These are phyloP conservation scores for cucumber (Cucumis sativus) DNA, from an alignment of 306 rosid species.

Conservation along the genomic window Cucumber_9930_V3 NC_026660.2:5007001-5007500, in stretches of 20 bases:
- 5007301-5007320: background rate
- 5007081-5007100: background rate
- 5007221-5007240: background rate
- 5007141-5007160: slow-evolving; percentile 1
- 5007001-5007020: slow-evolving; percentile 14
- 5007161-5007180: background rate
- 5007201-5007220: background rate
- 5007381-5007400: background rate
- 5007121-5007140: slow-evolving; percentile 4
- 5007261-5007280: background rate
- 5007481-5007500: background rate
- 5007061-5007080: background rate
- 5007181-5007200: background rate
- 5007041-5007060: background rate
- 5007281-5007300: background rate
- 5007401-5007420: slow-evolving; percentile 1
- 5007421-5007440: background rate
- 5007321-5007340: background rate
- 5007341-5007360: background rate
- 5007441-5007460: background rate
- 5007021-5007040: background rate
- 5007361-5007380: background rate
- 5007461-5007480: background rate
- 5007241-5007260: background rate
- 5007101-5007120: slow-evolving; percentile 8